These are phyloP conservation scores for Rhododendron griersonianum DNA, from an alignment of 148 eudicot genomes.

Conservation along the genomic window DNA sequence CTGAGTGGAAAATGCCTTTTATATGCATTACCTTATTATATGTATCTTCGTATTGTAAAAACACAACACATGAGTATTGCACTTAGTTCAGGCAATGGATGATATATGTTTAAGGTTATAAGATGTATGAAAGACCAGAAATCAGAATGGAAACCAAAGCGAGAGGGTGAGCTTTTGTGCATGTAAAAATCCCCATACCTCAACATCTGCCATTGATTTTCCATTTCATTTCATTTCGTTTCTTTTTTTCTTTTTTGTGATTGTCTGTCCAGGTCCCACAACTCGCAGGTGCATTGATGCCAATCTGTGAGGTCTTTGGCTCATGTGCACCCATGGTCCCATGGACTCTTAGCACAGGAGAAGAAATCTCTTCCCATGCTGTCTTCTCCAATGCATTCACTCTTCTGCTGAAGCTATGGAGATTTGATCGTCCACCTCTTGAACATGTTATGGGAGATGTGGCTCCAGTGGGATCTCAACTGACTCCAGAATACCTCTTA, in stretches of 20 bases:
- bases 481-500: slow-evolving; percentile 84
- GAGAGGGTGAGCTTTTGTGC: neutral
- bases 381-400: slow-evolving; percentile 94
- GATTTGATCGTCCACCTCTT: slow-evolving; percentile 80
- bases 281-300: slow-evolving; percentile 94
- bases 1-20: neutral
- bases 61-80: neutral
- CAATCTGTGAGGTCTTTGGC: slow-evolving; percentile 91
- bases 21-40: neutral
- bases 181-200: neutral
- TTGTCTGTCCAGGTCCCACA: slow-evolving; percentile 68
- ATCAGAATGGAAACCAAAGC: neutral
- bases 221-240: neutral
- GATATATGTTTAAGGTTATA: neutral
- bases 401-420: slow-evolving; percentile 81
- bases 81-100: neutral
- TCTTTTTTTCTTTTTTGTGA: neutral
- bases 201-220: slow-evolving; percentile 1
- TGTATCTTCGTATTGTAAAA: neutral
- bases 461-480: slow-evolving; percentile 66
- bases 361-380: slow-evolving; percentile 63
- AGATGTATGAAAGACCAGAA: neutral
- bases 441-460: slow-evolving; percentile 65
- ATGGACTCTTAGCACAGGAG: slow-evolving; percentile 66
- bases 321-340: slow-evolving; percentile 66